These are phyloP conservation scores for Proliferodiscus dingleyae DNA, from an alignment of 2,329 filamentous ascomycete genomes.

Conservation along the genomic window DNA sequence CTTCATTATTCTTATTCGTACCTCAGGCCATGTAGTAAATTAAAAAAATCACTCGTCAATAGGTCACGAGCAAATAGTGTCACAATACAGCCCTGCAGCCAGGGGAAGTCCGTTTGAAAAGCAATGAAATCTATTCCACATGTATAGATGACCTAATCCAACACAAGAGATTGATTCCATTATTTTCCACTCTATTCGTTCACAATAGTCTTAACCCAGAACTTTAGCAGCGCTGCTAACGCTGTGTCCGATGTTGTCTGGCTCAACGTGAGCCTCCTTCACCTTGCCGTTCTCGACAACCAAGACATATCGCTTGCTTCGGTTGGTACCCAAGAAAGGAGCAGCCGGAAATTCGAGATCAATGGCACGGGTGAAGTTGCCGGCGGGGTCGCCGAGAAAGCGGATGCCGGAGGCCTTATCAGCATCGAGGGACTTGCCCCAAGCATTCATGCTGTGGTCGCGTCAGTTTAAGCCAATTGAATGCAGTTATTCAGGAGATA, in stretches of 20 bases:
- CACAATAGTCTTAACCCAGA: constrained; percentile 31
- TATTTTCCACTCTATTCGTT: background rate
- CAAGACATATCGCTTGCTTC: constrained; percentile 85
- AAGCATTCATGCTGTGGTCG: constrained; percentile 91
- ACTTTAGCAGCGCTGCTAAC: constrained; percentile 47
- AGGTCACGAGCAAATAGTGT: too few relatives aligned
- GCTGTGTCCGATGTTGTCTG: constrained; percentile 72
- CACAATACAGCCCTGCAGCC: too few relatives aligned
- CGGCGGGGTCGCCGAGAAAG: constrained; percentile 79
- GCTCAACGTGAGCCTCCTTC: constrained; percentile 74
- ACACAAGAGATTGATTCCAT: background rate
- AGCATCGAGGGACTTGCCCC: constrained; percentile 74
- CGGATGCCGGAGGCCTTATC: constrained; percentile 59
- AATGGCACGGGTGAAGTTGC: constrained; percentile 75
- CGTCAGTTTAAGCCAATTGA: too few relatives aligned
- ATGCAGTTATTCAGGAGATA: constrained; percentile 3
- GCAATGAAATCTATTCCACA: too few relatives aligned
- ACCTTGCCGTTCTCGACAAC: constrained; percentile 82
- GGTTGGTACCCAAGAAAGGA: constrained; percentile 73
- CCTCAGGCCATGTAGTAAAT: too few relatives aligned
- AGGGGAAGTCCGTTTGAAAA: too few relatives aligned
- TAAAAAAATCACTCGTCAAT: too few relatives aligned
- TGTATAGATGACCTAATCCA: too few relatives aligned
- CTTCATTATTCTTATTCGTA: too few relatives aligned
- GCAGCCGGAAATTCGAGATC: constrained; percentile 77